These are phyloP conservation scores for Phialophora chinensis DNA, from an alignment of 2,329 filamentous ascomycete genomes.

Conservation along the genomic window DNA sequence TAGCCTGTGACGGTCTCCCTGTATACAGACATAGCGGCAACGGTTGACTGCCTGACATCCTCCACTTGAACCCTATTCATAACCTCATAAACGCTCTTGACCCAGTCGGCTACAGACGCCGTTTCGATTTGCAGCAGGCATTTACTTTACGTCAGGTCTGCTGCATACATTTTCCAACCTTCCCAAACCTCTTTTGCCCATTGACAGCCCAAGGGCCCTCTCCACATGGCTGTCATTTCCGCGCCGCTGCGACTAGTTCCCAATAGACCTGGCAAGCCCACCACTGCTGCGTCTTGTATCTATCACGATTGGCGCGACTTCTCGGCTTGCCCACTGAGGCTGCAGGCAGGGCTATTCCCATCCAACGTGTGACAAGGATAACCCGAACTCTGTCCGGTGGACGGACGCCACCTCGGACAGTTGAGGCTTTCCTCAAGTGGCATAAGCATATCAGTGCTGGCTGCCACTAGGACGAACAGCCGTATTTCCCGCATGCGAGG, in stretches of 20 bases:
- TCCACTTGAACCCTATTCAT: background rate
- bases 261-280: background rate
- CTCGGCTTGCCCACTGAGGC: background rate
- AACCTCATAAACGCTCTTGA: slow-evolving; percentile 1
- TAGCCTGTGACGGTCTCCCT: background rate
- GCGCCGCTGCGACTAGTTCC: background rate
- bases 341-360: background rate
- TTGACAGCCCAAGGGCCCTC: background rate
- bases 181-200: background rate
- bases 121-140: background rate
- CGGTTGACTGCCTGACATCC: background rate
- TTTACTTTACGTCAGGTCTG: background rate
- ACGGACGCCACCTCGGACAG: background rate
- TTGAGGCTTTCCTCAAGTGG: background rate
- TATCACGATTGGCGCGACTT: background rate
- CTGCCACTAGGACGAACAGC: background rate
- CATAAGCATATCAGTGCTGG: background rate
- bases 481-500: slow-evolving; percentile 9
- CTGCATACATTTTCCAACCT: background rate
- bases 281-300: background rate
- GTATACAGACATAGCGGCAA: background rate
- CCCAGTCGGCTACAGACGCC: background rate
- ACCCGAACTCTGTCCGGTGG: slow-evolving; percentile 1
- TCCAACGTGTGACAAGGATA: background rate
- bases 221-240: background rate